Evolutionary conservation across 805 yeast species (phyloP).

Genomic region (Vanderwaltozyma tropicalis): DNA sequence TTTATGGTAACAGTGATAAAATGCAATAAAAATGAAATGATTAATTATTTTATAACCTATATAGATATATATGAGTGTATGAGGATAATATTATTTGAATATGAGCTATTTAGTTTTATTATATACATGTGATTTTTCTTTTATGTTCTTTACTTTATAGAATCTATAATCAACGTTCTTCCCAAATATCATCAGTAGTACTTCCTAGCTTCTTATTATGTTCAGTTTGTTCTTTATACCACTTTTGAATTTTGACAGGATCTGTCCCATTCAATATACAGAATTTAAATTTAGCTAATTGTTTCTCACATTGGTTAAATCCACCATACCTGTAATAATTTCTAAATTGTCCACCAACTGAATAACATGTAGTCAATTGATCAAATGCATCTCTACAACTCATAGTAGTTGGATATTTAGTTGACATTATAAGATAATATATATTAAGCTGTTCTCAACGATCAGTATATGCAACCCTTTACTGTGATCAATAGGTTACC

Average conservation of each 20-base stretch:
- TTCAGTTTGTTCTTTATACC: slow-evolving; percentile 53
- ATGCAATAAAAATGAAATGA: too few species aligned
- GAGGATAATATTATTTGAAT: too few species aligned
- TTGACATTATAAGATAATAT: slow-evolving; percentile 11
- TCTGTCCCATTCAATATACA: slow-evolving; percentile 52
- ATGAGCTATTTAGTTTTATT: too few species aligned
- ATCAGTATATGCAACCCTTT: too few species aligned
- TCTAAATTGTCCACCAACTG: slow-evolving; percentile 82
- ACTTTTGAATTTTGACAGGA: slow-evolving; percentile 56
- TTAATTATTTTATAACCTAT: too few species aligned
- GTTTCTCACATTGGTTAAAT: slow-evolving; percentile 57
- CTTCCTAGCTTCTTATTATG: slow-evolving; percentile 51
- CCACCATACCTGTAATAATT: slow-evolving; percentile 78
- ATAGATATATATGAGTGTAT: too few species aligned
- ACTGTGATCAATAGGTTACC: too few species aligned
- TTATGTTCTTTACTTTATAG: too few species aligned
- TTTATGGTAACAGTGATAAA: too few species aligned
- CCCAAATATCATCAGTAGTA: slow-evolving; percentile 83
- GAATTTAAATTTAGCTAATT: slow-evolving; percentile 68
- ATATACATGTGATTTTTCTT: too few species aligned
- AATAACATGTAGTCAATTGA: slow-evolving; percentile 75
- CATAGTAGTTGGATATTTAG: slow-evolving; percentile 37
- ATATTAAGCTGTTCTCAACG: too few species aligned
- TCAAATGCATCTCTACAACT: slow-evolving; percentile 77
- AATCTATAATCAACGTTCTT: slow-evolving; percentile 19